phyloP scores from a whole-genome alignment of 495 filamentous ascomycete species.

The Elasticomyces elasticus region DNA sequence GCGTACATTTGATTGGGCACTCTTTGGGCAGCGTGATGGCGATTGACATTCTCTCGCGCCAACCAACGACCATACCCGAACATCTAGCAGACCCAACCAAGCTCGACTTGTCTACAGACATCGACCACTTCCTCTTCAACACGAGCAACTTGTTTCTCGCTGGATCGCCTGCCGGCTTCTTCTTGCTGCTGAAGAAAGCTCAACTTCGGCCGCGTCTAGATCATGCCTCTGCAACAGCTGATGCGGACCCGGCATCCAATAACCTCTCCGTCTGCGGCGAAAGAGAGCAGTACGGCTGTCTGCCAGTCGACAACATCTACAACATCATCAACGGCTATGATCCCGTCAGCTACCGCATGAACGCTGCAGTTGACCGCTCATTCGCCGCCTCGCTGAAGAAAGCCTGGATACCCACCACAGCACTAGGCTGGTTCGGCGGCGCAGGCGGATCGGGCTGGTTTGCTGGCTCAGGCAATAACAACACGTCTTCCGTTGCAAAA shows the following conservation, averaged over 20 bases:
- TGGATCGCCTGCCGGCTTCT: slow-evolving; percentile 90
- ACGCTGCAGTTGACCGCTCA: slow-evolving; percentile 72
- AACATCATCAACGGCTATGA: slow-evolving; percentile 69
- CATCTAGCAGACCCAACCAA: slow-evolving; percentile 42
- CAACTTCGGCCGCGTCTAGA: slow-evolving; percentile 69
- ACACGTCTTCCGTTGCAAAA: slow-evolving; percentile 31
- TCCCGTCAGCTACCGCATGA: slow-evolving; percentile 73
- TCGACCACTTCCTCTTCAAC: slow-evolving; percentile 76
- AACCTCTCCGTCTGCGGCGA: slow-evolving; percentile 56
- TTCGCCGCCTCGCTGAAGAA: slow-evolving; percentile 68
- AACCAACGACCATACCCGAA: slow-evolving; percentile 58
- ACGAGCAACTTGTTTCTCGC: slow-evolving; percentile 80
- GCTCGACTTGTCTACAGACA: slow-evolving; percentile 24
- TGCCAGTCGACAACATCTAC: slow-evolving; percentile 92
- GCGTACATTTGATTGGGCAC: slow-evolving; percentile 87
- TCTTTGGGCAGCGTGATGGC: slow-evolving; percentile 91
- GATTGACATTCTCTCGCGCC: slow-evolving; percentile 77
- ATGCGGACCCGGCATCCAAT: slow-evolving; percentile 35
- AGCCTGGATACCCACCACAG: slow-evolving; percentile 65
- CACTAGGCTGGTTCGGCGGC: slow-evolving; percentile 43
- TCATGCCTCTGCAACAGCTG: slow-evolving; percentile 61
- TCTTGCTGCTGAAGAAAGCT: slow-evolving; percentile 77
- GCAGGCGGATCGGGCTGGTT: slow-evolving; percentile 6
- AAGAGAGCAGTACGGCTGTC: slow-evolving; percentile 70
- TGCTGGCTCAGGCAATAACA: slow-evolving; percentile 1